These are phyloP conservation scores for Leishmania tarentolae DNA, from an alignment of 208 protist genomes.

Conservation along the genomic window DNA sequence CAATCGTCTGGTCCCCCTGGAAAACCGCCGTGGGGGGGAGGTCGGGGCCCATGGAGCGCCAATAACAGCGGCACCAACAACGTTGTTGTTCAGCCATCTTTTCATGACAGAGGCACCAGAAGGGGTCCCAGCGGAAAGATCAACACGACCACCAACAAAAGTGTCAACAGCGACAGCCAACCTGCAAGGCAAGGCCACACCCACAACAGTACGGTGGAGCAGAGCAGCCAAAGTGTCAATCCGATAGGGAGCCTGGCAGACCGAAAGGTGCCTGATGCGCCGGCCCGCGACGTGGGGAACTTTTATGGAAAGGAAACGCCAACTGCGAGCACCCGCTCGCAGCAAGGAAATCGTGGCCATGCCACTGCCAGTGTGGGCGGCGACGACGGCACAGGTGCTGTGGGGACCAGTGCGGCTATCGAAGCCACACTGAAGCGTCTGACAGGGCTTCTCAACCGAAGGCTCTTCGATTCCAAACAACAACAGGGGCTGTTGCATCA, in stretches of 20 bases:
- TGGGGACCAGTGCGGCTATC: conserved; percentile 33
- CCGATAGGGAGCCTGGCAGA: neutral
- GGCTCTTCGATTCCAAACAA: conserved; percentile 17
- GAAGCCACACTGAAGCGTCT: conserved; percentile 42
- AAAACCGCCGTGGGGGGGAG: neutral
- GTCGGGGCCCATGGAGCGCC: conserved; percentile 1
- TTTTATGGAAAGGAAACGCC: conserved; percentile 28
- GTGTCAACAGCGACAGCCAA: conserved; percentile 1
- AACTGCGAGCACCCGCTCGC: conserved; percentile 7
- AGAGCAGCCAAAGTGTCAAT: conserved; percentile 1
- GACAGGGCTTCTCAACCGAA: conserved; percentile 39
- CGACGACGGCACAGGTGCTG: conserved; percentile 7
- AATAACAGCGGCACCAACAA: conserved; percentile 4
- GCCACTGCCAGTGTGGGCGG: conserved; percentile 6
- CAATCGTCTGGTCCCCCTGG: conserved; percentile 8
- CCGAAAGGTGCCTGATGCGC: conserved; percentile 29
- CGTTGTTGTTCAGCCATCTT: conserved; percentile 2
- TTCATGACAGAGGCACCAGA: neutral
- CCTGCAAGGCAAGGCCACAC: neutral
- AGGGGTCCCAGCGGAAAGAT: conserved; percentile 14
- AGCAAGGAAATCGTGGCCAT: conserved; percentile 28
- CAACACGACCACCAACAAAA: neutral
- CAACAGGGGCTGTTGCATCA: neutral
- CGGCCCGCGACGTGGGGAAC: conserved; percentile 28
- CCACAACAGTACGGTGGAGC: neutral